Evolutionary conservation across 768 basidiomycete species (phyloP), one percentile per base, ranked within the genome.

Genomic region (Agrocybe pediades): DNA sequence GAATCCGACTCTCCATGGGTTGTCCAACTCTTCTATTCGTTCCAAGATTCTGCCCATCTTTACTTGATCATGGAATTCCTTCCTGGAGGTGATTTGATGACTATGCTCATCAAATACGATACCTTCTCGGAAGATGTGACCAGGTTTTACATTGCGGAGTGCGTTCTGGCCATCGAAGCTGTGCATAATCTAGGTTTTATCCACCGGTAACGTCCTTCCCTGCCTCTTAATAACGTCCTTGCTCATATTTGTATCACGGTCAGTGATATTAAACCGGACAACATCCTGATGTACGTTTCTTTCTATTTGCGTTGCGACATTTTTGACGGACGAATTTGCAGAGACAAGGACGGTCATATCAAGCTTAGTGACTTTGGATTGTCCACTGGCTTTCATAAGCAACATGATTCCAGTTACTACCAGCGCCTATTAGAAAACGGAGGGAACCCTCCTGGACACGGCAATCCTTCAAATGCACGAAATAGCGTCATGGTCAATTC

Each of bases 51-150:
- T 1, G 76, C 87, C 48, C 93, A 90, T 62, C 82, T 99, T 21
- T 99, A 98, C 74, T 80, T 99, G 50, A 90, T 98, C 76, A 98
- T 98, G 97, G 97, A 98, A 74, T 99, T 96, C 71, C 79, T 99
- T 42, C 95, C 96, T 51, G 97, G 97, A 42, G 97, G 97, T 26
- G 97, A 99, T 68, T 78, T 98, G 56, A 98, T 99, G 97, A 97
- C 95, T 3, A 98, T 98, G 96, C 79, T 98, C 53, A 98, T 98
- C 80, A 98, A 98, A 73, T 98, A 98, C 72, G 97, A 98, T 68
- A 97, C 95, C 0, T 98, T 98, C 73, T 92, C 92, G 0, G 96
- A 98, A 72, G 97, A 98, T 63, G 96, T 98, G 13, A 94, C 94
- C 51, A 83, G 96, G 48, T 98, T 98, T 71, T 98, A 99, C 72